phyloP scores from a whole-genome alignment of 805 yeast genomes.

The Candida odintsovae region DNA sequence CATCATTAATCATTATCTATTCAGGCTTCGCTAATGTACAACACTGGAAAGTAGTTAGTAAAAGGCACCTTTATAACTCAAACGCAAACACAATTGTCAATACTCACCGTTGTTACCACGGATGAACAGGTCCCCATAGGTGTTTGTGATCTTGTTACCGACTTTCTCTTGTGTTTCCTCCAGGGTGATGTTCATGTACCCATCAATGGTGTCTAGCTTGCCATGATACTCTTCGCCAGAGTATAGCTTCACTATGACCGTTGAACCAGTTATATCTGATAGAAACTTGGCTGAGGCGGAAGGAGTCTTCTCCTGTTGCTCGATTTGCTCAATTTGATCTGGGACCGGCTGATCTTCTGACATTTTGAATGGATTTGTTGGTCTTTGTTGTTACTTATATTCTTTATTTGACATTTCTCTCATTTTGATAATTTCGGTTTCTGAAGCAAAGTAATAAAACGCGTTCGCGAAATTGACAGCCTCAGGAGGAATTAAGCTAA shows the following conservation, averaged over 20 bases:
- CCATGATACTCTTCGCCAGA: slow-evolving; percentile 86
- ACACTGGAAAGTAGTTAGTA: slow-evolving; percentile 15
- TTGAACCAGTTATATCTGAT: slow-evolving; percentile 69
- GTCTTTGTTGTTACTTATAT: too few species aligned
- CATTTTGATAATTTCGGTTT: too few species aligned
- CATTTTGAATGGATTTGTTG: neutral
- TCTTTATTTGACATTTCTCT: too few species aligned
- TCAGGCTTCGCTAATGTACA: slow-evolving; percentile 20
- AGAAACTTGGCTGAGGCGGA: slow-evolving; percentile 53
- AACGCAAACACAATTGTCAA: neutral
- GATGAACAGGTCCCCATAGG: slow-evolving; percentile 74
- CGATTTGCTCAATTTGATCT: neutral
- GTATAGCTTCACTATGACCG: slow-evolving; percentile 76
- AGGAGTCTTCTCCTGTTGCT: neutral
- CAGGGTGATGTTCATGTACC: slow-evolving; percentile 91
- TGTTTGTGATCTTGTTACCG: slow-evolving; percentile 41
- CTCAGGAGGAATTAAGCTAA: too few species aligned
- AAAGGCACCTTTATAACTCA: neutral
- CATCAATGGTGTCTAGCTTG: slow-evolving; percentile 81
- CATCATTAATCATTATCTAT: slow-evolving; percentile 2
- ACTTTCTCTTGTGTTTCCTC: slow-evolving; percentile 68
- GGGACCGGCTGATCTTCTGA: neutral
- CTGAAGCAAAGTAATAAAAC: too few species aligned
- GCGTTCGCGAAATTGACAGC: too few species aligned
- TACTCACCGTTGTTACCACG: slow-evolving; percentile 81